Evolutionary conservation across 2,329 filamentous ascomycete species (phyloP).

Genomic region (Clarireedia homoeocarpa): DNA sequence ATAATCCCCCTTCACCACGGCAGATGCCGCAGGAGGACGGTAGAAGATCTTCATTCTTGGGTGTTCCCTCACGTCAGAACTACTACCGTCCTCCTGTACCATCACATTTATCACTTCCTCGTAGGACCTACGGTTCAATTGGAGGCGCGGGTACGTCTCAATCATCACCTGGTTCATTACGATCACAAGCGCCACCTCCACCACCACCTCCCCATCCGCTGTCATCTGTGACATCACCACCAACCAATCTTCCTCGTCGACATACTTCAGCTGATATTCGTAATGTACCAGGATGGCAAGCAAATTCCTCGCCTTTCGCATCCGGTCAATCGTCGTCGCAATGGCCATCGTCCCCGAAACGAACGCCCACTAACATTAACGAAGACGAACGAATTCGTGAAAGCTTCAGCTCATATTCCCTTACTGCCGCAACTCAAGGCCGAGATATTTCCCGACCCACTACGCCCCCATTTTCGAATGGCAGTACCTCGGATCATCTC

Average conservation of each 20-base stretch:
- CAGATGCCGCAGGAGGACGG: constrained; percentile 81
- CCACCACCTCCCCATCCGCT: constrained; percentile 55
- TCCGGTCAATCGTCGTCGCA: constrained; percentile 53
- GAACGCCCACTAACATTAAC: constrained; percentile 34
- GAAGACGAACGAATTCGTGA: constrained; percentile 56
- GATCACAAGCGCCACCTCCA: constrained; percentile 58
- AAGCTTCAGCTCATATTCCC: constrained; percentile 57
- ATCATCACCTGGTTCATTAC: constrained; percentile 66
- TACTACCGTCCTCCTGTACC: constrained; percentile 73
- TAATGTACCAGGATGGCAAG: constrained; percentile 66
- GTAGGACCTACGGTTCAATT: constrained; percentile 74
- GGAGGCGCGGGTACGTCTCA: constrained; percentile 58
- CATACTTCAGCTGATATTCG: constrained; percentile 96
- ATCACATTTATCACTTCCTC: constrained; percentile 70
- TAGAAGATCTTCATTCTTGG: constrained; percentile 60
- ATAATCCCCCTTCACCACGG: constrained; percentile 77
- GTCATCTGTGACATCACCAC: constrained; percentile 53
- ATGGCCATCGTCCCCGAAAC: constrained; percentile 61
- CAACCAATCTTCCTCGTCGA: constrained; percentile 66
- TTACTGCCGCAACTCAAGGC: constrained; percentile 26
- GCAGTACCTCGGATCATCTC: constrained; percentile 24
- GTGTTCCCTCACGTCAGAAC: constrained; percentile 41
- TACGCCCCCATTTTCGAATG: constrained; percentile 27
- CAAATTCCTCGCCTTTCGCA: constrained; percentile 56
- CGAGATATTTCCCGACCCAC: constrained; percentile 27